Evolutionary conservation across 495 filamentous ascomycete species (phyloP).

Genomic region (Cercophora scortea): DNA sequence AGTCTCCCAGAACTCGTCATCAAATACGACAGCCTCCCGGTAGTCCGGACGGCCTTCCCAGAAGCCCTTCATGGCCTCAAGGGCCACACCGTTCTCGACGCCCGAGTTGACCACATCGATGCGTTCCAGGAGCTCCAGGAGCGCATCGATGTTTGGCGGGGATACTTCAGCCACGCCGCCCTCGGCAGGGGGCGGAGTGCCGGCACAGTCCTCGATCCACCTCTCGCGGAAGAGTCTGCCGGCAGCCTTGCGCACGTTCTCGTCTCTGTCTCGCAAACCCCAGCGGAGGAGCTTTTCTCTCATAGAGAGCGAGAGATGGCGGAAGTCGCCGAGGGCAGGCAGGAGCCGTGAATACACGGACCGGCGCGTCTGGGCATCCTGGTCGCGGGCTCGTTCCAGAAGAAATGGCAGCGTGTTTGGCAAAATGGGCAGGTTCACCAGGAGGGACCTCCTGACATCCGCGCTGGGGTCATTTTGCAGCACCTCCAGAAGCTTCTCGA

Average conservation of each 20-base stretch:
- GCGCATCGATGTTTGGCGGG: slow-evolving; percentile 60
- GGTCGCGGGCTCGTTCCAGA: slow-evolving; percentile 82
- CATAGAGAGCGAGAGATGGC: slow-evolving; percentile 91
- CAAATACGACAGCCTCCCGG: slow-evolving; percentile 68
- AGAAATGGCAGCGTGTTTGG: slow-evolving; percentile 81
- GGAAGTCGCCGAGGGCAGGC: slow-evolving; percentile 88
- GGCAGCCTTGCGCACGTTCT: slow-evolving; percentile 87
- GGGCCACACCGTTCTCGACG: slow-evolving; percentile 77
- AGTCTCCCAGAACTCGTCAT: slow-evolving; percentile 81
- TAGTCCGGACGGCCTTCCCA: slow-evolving; percentile 94
- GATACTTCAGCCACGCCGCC: slow-evolving; percentile 43
- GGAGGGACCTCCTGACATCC: slow-evolving; percentile 79
- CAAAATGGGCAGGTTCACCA: slow-evolving; percentile 80
- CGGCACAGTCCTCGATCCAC: slow-evolving; percentile 92
- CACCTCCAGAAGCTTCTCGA: slow-evolving; percentile 80
- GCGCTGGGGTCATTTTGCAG: slow-evolving; percentile 92
- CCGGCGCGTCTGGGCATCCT: slow-evolving; percentile 73
- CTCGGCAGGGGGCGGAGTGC: slow-evolving; percentile 43
- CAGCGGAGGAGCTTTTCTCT: slow-evolving; percentile 91
- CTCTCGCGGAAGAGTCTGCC: slow-evolving; percentile 83
- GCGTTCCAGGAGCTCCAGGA: slow-evolving; percentile 86
- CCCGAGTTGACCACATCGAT: slow-evolving; percentile 90
- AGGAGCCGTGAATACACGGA: slow-evolving; percentile 83
- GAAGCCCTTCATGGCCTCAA: slow-evolving; percentile 90
- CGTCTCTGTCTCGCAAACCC: slow-evolving; percentile 91